These are phyloP conservation scores for Pythium diclinum DNA, from an alignment of 352 stramenopile species.

Conservation along the genomic window DNA sequence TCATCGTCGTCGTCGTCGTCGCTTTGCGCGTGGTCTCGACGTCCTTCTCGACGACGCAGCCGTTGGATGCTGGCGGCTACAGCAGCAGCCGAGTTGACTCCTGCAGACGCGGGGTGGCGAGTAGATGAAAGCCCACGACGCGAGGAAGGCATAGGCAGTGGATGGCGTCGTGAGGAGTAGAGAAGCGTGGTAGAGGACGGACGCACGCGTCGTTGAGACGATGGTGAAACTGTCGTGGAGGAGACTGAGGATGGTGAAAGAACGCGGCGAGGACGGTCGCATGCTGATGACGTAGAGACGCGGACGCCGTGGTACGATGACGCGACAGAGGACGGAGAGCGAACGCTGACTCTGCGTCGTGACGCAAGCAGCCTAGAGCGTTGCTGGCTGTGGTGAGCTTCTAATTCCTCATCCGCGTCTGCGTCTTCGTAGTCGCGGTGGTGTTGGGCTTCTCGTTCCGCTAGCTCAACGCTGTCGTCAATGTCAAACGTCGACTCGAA, in stretches of 20 bases:
- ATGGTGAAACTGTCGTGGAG: neutral
- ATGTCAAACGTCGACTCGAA: constrained; percentile 8
- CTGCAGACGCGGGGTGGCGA: neutral
- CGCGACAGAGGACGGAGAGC: constrained; percentile 9
- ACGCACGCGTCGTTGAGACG: neutral
- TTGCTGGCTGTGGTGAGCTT: neutral
- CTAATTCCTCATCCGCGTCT: constrained; percentile 3
- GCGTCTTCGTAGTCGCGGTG: constrained; percentile 8
- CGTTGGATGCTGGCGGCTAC: constrained; percentile 24
- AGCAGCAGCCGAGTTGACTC: constrained; percentile 8
- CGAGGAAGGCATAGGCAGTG: neutral
- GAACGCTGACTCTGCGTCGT: neutral
- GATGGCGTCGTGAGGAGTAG: neutral
- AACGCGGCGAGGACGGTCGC: neutral
- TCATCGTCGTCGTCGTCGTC: constrained; percentile 12
- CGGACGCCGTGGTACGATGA: constrained; percentile 1
- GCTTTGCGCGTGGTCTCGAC: neutral
- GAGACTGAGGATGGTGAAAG: constrained; percentile 2
- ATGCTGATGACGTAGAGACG: neutral
- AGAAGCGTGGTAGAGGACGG: constrained; percentile 1
- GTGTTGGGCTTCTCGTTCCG: neutral
- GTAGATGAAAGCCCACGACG: neutral
- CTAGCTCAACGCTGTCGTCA: constrained; percentile 11
- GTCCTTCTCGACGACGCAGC: constrained; percentile 19
- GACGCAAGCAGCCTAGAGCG: neutral